phyloP scores from a whole-genome alignment of 2,329 filamentous ascomycete genomes.

The Basipetospora chlamydospora region DNA sequence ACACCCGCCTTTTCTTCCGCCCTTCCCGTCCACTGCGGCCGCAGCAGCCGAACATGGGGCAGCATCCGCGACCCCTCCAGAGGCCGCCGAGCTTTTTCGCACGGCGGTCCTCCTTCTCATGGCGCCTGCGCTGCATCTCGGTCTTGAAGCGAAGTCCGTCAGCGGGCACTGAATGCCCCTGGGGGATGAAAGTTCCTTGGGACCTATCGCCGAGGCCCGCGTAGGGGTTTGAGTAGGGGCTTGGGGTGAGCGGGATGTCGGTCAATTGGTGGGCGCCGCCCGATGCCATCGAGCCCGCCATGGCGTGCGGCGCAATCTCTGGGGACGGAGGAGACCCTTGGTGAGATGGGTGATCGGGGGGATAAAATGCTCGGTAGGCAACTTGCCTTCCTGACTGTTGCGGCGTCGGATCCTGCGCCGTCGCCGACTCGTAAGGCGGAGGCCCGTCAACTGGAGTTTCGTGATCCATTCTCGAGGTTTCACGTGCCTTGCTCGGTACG shows the following conservation, averaged over 20 bases:
- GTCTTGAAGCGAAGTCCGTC: constrained; percentile 26
- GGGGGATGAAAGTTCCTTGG: constrained; percentile 29
- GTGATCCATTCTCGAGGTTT: no score
- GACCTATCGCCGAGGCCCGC: constrained; percentile 12
- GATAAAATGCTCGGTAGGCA: no score
- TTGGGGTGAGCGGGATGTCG: constrained; percentile 40
- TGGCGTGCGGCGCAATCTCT: constrained; percentile 45
- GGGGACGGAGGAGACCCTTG: constrained; percentile 41
- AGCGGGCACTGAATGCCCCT: constrained; percentile 26
- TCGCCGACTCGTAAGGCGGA: constrained; percentile 45
- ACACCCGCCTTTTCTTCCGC: constrained; percentile 47
- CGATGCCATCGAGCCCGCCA: constrained; percentile 47
- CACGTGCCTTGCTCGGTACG: no score
- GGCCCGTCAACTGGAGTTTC: constrained; percentile 24
- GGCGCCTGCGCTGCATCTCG: constrained; percentile 37
- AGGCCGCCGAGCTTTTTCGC: constrained; percentile 42
- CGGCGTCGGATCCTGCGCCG: no score
- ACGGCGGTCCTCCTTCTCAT: constrained; percentile 51
- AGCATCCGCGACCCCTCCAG: constrained; percentile 51
- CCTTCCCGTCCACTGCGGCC: constrained; percentile 49
- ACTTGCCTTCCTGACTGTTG: no score
- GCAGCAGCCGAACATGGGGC: constrained; percentile 50
- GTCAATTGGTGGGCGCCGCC: constrained; percentile 46
- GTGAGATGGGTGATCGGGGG: constrained; percentile 34
- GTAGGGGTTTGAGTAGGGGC: constrained; percentile 26